Evolutionary conservation across 768 basidiomycete genomes (phyloP), one percentile per base, ranked within the genome.

Genomic region (Butyriboletus loyo): DNA sequence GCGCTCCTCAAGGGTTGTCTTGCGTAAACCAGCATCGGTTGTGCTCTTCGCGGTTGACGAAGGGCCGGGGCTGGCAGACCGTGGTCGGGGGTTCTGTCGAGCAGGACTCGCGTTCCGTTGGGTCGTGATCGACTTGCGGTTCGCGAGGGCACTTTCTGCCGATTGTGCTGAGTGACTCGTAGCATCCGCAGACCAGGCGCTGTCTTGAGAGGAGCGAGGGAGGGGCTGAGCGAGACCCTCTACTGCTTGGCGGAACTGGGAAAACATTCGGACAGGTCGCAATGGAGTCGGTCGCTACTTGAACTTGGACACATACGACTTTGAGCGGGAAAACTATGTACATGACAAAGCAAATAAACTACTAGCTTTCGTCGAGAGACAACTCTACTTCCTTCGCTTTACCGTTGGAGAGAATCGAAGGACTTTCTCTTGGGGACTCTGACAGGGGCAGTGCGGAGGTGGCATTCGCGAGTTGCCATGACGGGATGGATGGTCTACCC

Each of bases 391-490:
- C 82, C 62, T 84, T 87, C n/a, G 78, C 84, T 61, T 86, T 87
- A 11, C 78, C 80, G 57, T 78, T 79, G 15, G 55, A 49, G 9
- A 15, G 60, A 42, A 47, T 24, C 3, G 49, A 58, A 21, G 51
- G 56, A 21, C 43, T 40, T 14, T 4, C 42, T n/a, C 54, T 44
- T 6, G 40, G 38, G 7, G 61, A 48, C 9, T 64, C 56, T 17
- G 68, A 48, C 1, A 64, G 5, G 17, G 66, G 31, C 14, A 61
- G 32, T 13, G 62, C 32, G 17, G 71, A 58, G 2, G 71, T 46
- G 1, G 72, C 46, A 41, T 74, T 73, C 17, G 85, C 81, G 45
- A 97, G 75, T 65, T 98, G 95, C 95, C 95, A 98, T 7, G 91
- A 79, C 3, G 95, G 95, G 63, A 98, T 93, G 19, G 85, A 77